These are phyloP conservation scores for Sporormia fimetaria DNA, from an alignment of 495 filamentous ascomycete species.

Conservation along the genomic window DNA sequence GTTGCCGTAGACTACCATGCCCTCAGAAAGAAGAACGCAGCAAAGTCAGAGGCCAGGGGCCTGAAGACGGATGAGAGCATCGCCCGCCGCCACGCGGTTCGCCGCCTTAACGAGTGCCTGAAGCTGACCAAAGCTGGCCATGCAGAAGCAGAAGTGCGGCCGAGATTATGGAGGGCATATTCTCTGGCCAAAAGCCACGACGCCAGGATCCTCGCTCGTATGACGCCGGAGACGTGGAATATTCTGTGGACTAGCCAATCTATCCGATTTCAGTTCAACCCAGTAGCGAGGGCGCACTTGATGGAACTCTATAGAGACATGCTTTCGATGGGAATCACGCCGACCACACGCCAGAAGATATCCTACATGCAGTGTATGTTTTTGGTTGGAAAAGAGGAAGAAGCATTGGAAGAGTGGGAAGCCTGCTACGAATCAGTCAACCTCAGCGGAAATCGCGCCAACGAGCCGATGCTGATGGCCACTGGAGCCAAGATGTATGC, in stretches of 20 bases:
- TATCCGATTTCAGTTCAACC: background rate
- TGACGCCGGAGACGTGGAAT: constrained; percentile 16
- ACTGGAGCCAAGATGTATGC: constrained; percentile 20
- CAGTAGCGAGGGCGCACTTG: constrained; percentile 1
- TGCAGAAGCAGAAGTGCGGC: background rate
- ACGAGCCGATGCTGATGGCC: constrained; percentile 13
- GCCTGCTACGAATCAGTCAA: constrained; percentile 2
- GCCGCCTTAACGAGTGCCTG: background rate
- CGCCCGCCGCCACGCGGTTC: background rate
- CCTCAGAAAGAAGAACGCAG: too few species aligned
- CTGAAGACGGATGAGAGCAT: background rate
- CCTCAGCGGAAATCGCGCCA: background rate
- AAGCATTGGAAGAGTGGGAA: constrained; percentile 20
- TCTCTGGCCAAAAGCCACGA: constrained; percentile 3
- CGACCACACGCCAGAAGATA: constrained; percentile 7
- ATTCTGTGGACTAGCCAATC: constrained; percentile 14
- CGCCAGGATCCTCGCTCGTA: background rate
- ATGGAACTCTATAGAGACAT: constrained; percentile 14
- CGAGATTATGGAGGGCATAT: constrained; percentile 13
- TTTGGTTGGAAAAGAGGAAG: constrained; percentile 5
- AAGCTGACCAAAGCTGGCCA: background rate
- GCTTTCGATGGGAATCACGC: constrained; percentile 5
- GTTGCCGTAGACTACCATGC: too few species aligned
- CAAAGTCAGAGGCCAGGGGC: too few species aligned
- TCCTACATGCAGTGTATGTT: constrained; percentile 10